A percentile compares a stretch with the other conserved stretches of the same genome.
These are phyloP conservation scores for Licmophora abbreviata DNA, from an alignment of 108 stramenopile genomes.

Conservation along the genomic window DNA sequence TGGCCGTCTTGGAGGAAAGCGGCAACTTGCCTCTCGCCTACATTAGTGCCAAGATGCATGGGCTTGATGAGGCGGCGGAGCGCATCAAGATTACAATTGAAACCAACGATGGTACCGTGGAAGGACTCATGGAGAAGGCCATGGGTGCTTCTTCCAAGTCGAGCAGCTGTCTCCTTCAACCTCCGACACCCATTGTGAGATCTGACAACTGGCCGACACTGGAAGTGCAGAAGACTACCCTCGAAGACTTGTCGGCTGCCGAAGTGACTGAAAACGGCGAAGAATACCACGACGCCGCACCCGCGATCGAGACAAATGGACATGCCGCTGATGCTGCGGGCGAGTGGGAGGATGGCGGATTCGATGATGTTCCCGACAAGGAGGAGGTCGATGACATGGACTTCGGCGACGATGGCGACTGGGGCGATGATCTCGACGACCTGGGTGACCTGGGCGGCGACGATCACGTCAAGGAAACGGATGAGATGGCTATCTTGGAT, in stretches of 20 bases:
- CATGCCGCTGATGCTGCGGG: conserved; percentile 39
- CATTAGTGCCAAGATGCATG: conserved; percentile 86
- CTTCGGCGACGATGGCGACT: conserved; percentile 61
- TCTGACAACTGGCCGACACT: conserved; percentile 93
- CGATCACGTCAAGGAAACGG: conserved; percentile 9
- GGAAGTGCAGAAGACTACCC: conserved; percentile 78
- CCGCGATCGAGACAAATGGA: conserved; percentile 23
- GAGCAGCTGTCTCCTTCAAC: conserved; percentile 79
- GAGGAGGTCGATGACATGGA: conserved; percentile 43
- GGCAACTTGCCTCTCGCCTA: conserved; percentile 93
- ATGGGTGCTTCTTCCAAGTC: conserved; percentile 23
- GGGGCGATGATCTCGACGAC: conserved; percentile 83
- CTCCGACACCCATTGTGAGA: conserved; percentile 92
- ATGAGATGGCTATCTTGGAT: conserved; percentile 55
- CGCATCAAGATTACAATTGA: conserved; percentile 86
- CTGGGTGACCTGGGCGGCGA: conserved; percentile 49
- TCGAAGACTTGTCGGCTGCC: conserved; percentile 70
- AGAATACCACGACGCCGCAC: conserved; percentile 30
- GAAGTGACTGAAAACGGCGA: conserved; percentile 44
- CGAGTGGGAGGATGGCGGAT: conserved; percentile 38
- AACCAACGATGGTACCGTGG: conserved; percentile 76
- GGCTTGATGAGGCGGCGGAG: conserved; percentile 86
- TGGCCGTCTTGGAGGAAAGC: conserved; percentile 87
- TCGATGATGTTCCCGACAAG: conserved; percentile 23
- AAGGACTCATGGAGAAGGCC: conserved; percentile 64